Evolutionary conservation across 768 basidiomycete genomes (phyloP), one percentile per base, ranked within the genome.

Genomic region (Lactarius sanguifluus): DNA sequence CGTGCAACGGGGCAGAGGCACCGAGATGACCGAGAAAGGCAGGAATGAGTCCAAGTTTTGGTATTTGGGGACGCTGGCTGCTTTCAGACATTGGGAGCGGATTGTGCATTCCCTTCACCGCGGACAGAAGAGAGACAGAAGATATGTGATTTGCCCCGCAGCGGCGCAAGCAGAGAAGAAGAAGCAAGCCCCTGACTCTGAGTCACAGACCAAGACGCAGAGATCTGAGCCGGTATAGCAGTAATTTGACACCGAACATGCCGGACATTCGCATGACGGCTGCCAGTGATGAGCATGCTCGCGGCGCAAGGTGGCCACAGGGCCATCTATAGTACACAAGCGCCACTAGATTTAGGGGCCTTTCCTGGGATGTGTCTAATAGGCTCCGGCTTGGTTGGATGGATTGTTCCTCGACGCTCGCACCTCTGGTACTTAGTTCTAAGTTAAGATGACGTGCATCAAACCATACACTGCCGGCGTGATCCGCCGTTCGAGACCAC

Each of bases 391-490:
- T 45, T 45, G 20, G 43, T 9, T n/a, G 43, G 20, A n/a, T n/a
- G 18, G 20, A 28, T 41, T 30, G 20, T 30, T 63, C 43, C 55
- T 63, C 62, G 38, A 40, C 30, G 54, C 18, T 18, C 7, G 16
- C 18, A 18, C 18, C 43, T 43, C 43, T 20, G 43, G 43, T 43
- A 38, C 36, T 38, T 38, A 43, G 20, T 60, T 56, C 40, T 43
- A 55, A 32, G 32, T 32, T 1, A 8, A 32, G 7, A 62, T 56
- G 54, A 41, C 16, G 41, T 18, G 16, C 16, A 45, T 45, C 43
- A 45, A 45, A 45, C 55, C 41, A 57, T 63, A 32, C 54, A 43
- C 54, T 40, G 54, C 30, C 55, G 54, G 62, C 28, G 56, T 28
- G 47, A 34, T 20, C 59, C 59, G 59, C 16, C 59, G 47, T 59